phyloP scores from a whole-genome alignment of 495 filamentous ascomycete species.

The Xylaria venustula region DNA sequence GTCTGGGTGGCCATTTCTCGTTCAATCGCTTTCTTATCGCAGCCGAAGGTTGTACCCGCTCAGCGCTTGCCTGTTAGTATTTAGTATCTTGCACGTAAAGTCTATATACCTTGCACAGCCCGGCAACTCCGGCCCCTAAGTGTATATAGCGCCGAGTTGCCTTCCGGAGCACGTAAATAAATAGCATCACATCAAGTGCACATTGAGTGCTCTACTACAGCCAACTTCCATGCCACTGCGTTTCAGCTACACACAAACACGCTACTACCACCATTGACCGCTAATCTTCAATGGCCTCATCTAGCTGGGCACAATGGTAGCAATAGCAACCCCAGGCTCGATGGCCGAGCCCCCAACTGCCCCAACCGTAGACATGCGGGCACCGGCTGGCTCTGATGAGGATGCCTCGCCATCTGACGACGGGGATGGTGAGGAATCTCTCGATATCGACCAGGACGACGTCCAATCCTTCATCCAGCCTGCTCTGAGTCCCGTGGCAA shows the following conservation, averaged over 20 bases:
- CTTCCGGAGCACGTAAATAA: too few species aligned
- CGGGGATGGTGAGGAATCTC: constrained; percentile 21
- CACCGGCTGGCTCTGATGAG: constrained; percentile 18
- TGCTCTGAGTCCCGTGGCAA: constrained; percentile 71
- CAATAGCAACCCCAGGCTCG: background rate
- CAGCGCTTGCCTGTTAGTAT: too few species aligned
- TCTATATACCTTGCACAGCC: too few species aligned
- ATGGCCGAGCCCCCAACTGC: background rate
- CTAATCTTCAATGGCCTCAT: constrained; percentile 1
- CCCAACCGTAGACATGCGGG: constrained; percentile 8
- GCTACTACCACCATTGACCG: too few species aligned
- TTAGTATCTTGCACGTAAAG: too few species aligned
- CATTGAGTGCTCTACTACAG: too few species aligned
- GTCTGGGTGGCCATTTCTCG: too few species aligned
- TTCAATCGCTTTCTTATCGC: too few species aligned
- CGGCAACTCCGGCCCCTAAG: background rate
- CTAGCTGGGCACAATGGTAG: constrained; percentile 5
- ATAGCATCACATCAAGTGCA: too few species aligned
- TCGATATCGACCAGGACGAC: constrained; percentile 52
- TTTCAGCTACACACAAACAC: background rate
- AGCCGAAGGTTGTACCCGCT: too few species aligned
- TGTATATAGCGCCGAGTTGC: background rate
- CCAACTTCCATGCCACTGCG: background rate
- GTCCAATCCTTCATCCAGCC: constrained; percentile 69
- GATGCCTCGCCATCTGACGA: constrained; percentile 29